A percentile compares a stretch with the other conserved stretches of the same genome.
Conservation (phyloP, 1,284 basidiomycete species). For the Pyrrhoderma noxium region DNA sequence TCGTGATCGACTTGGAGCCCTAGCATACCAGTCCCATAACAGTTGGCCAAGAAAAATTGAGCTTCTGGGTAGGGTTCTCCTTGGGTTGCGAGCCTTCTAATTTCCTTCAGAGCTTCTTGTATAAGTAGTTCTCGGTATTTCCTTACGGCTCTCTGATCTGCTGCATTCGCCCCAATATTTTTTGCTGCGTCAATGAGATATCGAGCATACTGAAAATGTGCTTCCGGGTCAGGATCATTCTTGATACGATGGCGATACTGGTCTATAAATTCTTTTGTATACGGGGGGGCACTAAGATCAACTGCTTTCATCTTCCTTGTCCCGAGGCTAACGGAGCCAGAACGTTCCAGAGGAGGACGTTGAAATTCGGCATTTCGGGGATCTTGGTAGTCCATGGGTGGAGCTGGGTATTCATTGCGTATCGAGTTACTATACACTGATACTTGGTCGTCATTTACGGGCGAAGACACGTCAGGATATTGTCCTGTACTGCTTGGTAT, state of each 20-base stretch:
- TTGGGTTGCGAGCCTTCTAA: slow-evolving; percentile 87
- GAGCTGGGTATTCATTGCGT: slow-evolving; percentile 8
- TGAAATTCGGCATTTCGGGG: slow-evolving; percentile 20
- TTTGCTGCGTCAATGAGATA: slow-evolving; percentile 99
- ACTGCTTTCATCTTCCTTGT: slow-evolving; percentile 73
- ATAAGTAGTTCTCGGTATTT: slow-evolving; percentile 90
- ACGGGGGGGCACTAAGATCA: slow-evolving; percentile 81
- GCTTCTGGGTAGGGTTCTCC: slow-evolving; percentile 90
- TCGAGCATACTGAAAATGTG: slow-evolving; percentile 96
- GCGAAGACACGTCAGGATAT: neutral
- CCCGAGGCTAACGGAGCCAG: slow-evolving; percentile 52
- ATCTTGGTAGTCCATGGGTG: slow-evolving; percentile 9
- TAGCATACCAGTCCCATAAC: slow-evolving; percentile 91
- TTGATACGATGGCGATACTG: slow-evolving; percentile 97
- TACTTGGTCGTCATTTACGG: slow-evolving; percentile 12
- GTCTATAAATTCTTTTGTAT: slow-evolving; percentile 95
- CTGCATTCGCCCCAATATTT: slow-evolving; percentile 68
- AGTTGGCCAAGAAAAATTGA: slow-evolving; percentile 99
- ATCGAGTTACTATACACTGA: slow-evolving; percentile 4
- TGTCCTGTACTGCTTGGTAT: neutral
- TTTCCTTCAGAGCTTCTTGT: slow-evolving; percentile 84
- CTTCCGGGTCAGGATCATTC: slow-evolving; percentile 95
- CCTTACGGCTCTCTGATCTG: slow-evolving; percentile 73
- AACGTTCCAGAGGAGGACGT: slow-evolving; percentile 49
- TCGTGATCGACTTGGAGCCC: slow-evolving; percentile 96